Base-by-base conservation (phyloP, 2,329 filamentous ascomycete species). In the Metarhizium humberi region DNA sequence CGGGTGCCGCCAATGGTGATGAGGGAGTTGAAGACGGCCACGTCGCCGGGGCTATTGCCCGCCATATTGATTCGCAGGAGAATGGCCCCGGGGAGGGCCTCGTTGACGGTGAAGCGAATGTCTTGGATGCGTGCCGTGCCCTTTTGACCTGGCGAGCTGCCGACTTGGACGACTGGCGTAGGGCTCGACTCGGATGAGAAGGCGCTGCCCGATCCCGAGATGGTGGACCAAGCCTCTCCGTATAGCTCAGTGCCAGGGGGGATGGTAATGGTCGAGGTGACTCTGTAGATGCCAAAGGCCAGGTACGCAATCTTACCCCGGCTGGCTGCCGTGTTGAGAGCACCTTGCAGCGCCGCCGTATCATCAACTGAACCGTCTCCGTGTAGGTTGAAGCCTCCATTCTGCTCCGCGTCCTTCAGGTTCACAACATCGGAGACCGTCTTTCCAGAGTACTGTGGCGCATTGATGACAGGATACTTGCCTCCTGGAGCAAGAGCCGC, bases 141-240 rank as follows among this genome's bases (percentile, higher is more conserved):
- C 3, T 70, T 64, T 13, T 81, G 74, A 3, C 75, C 77, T 0
- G 43, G 43, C 3, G 69, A 56, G 2, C 71, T 68, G 8, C 81
- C 82, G 4, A 86, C 72, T 25, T 71, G 67, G 10, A 82, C 66
- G 25, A 83, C 69, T 1, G 77, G 70, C 43, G 68, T 67, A 0
- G 81, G 80, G 43, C 68, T 68, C 68, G 64, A 55, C 76, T 68
- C 55, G 63, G 70, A 64, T 78, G 84, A 48, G 68, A 72, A 55
- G 60, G 54, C 62, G 40, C 56, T 53, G 7, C 80, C 80, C 4
- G 66, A 67, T 2, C 70, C 79, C 25, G 71, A 75, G 62, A 78
- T 77, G 2, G 72, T 71, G 7, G 79, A 73, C 71, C 78, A 80
- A 7, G 74, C 73, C 63, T 84, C 78, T 20, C 82, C 82, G 10